Evolutionary conservation across 331 rosid genomes (phyloP).

Genomic region (Arachis monticola): DNA sequence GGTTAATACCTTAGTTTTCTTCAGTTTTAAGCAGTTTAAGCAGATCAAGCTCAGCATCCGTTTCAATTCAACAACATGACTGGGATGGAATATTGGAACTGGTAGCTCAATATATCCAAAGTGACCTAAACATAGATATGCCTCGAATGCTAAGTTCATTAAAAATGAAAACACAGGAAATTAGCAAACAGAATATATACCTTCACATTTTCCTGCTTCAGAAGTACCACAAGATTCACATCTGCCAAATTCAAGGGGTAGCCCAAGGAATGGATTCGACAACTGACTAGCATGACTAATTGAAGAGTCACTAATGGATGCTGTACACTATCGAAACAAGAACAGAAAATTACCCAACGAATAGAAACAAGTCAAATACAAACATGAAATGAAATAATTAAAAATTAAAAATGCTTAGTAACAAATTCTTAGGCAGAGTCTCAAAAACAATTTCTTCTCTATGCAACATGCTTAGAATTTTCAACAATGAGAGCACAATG

Average conservation of each 20-base stretch:
- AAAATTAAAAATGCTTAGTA: slow-evolving; percentile 6
- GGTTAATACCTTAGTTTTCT: slow-evolving; percentile 72
- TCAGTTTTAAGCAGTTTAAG: slow-evolving; percentile 72
- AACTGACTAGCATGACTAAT: slow-evolving; percentile 90
- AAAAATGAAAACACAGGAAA: slow-evolving; percentile 20
- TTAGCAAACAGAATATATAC: slow-evolving; percentile 42
- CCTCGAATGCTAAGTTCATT: slow-evolving; percentile 1
- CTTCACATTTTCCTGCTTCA: slow-evolving; percentile 90
- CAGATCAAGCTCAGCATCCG: slow-evolving; percentile 72
- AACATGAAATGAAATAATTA: background rate
- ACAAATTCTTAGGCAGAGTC: slow-evolving; percentile 16
- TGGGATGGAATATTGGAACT: slow-evolving; percentile 86
- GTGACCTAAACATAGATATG: slow-evolving; percentile 68
- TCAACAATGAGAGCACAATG: background rate
- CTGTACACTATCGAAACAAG: slow-evolving; percentile 64
- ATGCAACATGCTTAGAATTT: slow-evolving; percentile 7
- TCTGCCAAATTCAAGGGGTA: slow-evolving; percentile 86
- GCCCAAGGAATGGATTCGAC: slow-evolving; percentile 89
- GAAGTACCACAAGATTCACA: slow-evolving; percentile 97
- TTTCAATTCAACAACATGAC: slow-evolving; percentile 76
- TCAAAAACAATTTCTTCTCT: background rate
- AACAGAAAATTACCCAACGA: slow-evolving; percentile 20
- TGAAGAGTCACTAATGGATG: slow-evolving; percentile 75
- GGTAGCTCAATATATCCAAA: slow-evolving; percentile 91
- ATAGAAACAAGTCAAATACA: slow-evolving; percentile 18